phyloP scores from a whole-genome alignment of 75 land plant species.

The Sequoiadendron giganteum region DNA sequence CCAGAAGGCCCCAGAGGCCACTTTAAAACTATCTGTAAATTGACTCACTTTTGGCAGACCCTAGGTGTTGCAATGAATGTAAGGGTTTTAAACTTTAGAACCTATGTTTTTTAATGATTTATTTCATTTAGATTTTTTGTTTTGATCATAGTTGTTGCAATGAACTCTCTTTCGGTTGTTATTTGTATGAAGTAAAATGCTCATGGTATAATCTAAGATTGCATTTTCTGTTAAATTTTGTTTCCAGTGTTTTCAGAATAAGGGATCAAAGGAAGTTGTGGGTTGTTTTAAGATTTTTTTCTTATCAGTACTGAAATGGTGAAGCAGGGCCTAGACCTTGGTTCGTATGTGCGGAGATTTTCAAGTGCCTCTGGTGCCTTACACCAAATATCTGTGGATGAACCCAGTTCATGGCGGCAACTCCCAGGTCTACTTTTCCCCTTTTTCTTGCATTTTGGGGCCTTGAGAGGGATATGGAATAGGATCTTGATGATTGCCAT shows the following conservation, averaged over 20 bases:
- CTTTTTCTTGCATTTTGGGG: neutral
- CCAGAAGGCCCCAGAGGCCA: neutral
- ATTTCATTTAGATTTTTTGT: neutral
- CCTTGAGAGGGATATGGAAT: neutral
- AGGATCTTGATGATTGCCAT: neutral
- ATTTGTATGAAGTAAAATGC: neutral
- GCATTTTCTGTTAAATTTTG: neutral
- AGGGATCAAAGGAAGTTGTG: neutral
- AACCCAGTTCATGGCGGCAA: constrained; percentile 14
- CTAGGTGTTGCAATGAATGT: neutral
- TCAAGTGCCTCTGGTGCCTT: neutral
- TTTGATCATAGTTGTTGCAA: neutral
- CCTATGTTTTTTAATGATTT: neutral
- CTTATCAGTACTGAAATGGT: neutral
- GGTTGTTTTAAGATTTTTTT: neutral
- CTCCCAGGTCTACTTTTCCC: constrained; percentile 5
- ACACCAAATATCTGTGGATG: neutral
- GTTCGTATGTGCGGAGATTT: neutral
- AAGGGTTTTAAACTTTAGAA: neutral
- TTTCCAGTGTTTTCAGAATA: neutral
- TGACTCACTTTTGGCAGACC: neutral
- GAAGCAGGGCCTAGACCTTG: neutral
- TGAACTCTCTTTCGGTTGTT: neutral
- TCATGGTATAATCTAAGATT: neutral
- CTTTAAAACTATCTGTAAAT: neutral